Base-by-base conservation (phyloP, 202 grass and related monocot genomes). In the Brachypodium distachyon region DNA sequence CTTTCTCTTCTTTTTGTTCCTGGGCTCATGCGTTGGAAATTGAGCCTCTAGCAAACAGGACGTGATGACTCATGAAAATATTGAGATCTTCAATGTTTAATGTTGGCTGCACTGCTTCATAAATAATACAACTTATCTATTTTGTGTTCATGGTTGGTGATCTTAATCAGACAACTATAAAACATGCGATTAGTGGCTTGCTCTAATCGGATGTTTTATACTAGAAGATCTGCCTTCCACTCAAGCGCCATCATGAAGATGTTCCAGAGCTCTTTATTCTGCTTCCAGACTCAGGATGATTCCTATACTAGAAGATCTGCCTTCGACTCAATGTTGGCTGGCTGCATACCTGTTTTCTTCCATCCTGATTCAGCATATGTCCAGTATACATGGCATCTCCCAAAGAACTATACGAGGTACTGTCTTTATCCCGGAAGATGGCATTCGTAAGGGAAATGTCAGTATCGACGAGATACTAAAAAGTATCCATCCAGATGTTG, bases 361-460 rank as follows among this genome's bases (percentile, higher is more conserved):
- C 94, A 97, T 85, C 94, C 94, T 5, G 94, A 91, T 61, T 97
- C 94, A 43, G 94, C 94, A 0, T 97, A 94, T 28, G 85, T 88
- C 61, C 94, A 97, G n/a, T 95, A 94, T 80, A 96, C 83, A 33
- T 96, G 96, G 96, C 96, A 99, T 80, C 87, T 99, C 52, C 96
- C 92, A 1, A 93, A 89, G 84, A 99, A 99, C 69, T 99, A 90
- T 47, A 90, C 96, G 11, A 84, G 63, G 12, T 99, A 96, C 61
- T 1, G 89, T 99, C 33, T 99, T 99, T 75, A 96, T 99, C 26
- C 96, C 92, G 0, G 96, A 99, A 83, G 60, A 90, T 60, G 87
- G 76, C 16, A 18, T 99, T 19, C 73, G 85, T 13, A 73, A 70
- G 18, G 66, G 81, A 78, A 96, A 89, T 85, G 70, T 68, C 73